Conservation (phyloP, 352 stramenopile genomes). For the Globisporangium ultimum region DNA sequence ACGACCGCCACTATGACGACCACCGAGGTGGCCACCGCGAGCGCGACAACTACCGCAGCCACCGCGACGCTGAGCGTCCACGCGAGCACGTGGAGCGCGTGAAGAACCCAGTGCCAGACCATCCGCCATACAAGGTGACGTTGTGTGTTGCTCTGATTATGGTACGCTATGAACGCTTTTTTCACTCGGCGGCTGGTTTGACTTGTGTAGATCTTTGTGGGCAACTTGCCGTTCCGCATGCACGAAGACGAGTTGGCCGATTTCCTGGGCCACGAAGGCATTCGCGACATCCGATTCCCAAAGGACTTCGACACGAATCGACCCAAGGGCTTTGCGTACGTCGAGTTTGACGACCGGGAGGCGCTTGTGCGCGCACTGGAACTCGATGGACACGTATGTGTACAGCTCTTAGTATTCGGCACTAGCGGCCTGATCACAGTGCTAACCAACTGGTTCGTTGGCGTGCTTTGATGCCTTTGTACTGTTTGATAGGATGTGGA, state of each 20-base stretch:
- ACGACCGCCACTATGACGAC: conserved; percentile 10
- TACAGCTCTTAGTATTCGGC: background rate
- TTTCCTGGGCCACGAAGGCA: conserved; percentile 54
- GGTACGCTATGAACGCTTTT: too few species aligned
- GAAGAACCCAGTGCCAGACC: conserved; percentile 78
- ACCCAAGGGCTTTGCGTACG: conserved; percentile 82
- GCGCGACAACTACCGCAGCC: conserved; percentile 8
- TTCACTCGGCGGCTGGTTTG: too few species aligned
- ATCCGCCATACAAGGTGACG: conserved; percentile 69
- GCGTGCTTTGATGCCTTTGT: conserved; percentile 9
- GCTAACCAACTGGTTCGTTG: background rate
- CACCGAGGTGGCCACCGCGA: conserved; percentile 6
- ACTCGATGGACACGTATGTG: conserved; percentile 34
- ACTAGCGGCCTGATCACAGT: too few species aligned
- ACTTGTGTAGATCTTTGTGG: conserved; percentile 55
- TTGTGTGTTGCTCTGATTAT: too few species aligned
- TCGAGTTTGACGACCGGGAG: conserved; percentile 75
- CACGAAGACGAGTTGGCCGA: conserved; percentile 68
- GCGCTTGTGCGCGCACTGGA: conserved; percentile 60
- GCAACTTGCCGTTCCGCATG: conserved; percentile 76
- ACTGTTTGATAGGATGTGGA: conserved; percentile 19
- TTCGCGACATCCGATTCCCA: conserved; percentile 70
- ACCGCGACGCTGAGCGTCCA: conserved; percentile 14
- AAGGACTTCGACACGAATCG: conserved; percentile 61
- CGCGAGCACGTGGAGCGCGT: conserved; percentile 29